Base-by-base conservation (phyloP, 768 basidiomycete genomes). In the Dentipellis fragilis region DNA sequence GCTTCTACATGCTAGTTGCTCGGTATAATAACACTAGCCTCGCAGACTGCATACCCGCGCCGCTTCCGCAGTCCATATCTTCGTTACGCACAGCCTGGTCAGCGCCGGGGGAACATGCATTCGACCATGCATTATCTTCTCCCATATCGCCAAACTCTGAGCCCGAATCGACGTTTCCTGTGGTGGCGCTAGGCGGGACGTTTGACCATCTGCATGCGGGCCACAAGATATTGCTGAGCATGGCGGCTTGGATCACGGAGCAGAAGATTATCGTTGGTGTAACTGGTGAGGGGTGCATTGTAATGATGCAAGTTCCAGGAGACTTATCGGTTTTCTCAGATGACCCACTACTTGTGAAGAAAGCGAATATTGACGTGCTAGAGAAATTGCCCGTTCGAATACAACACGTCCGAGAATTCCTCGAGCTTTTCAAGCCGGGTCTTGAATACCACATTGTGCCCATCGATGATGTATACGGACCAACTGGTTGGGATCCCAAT, bases 121-220 rank as follows among this genome's bases (percentile, higher is more conserved):
- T 52, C 40, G 58, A 59, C 48, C 39, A 34, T 16, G 42, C 40
- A 54, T 35, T 38, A 0, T 16, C 40, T 17, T 49, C 58, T 1
- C 36, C 57, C 17, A 55, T 59, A 29, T 61, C 52, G 12, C 49
- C 46, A 21, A 22, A 40, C 8, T 54, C 51, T 4, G 56, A 63
- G 22, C 40, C 58, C 4, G 54, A 63, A 14, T 59, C 72, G 5
- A 51, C 59, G 11, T 78, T 72, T 65, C 86, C 85, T 11, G 88
- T 92, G 52, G 81, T 86, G n/a, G 87, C 83, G 0, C 76, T 97
- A 8, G 95, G 96, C 6, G 96, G 96, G 0, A 98, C 96, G 0
- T 98, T 98, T 69, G 96, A 99, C 70, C 96, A 98, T 68, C 80
- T 99, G 14, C 96, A 99, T 66, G 83, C 93, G 3, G 96, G 95